phyloP scores from a whole-genome alignment of 257 asterid genomes.

The Gentiana macrophylla region DNA sequence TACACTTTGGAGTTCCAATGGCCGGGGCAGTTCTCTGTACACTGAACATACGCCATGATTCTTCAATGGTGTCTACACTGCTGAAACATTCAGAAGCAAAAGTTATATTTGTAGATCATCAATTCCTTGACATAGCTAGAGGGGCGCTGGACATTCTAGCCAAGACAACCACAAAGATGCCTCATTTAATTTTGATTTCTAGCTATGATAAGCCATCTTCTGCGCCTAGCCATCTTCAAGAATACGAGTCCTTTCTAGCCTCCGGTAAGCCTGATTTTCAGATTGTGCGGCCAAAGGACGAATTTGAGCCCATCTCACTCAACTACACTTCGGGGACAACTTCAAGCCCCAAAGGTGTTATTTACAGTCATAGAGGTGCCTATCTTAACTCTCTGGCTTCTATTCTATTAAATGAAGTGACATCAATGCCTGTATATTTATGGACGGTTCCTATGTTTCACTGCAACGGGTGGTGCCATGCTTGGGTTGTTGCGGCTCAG shows the following conservation, averaged over 20 bases:
- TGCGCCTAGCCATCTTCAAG: neutral
- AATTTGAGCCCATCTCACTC: slow-evolving; percentile 24
- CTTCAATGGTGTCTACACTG: slow-evolving; percentile 16
- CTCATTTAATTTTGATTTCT: slow-evolving; percentile 13
- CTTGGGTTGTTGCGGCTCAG: slow-evolving; percentile 27
- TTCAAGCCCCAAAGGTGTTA: slow-evolving; percentile 27
- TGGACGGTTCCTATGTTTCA: slow-evolving; percentile 35
- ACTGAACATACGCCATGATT: slow-evolving; percentile 25
- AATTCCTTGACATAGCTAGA: slow-evolving; percentile 14
- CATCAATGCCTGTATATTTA: slow-evolving; percentile 20
- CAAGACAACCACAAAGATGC: slow-evolving; percentile 9
- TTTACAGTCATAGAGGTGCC: slow-evolving; percentile 30
- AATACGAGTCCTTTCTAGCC: slow-evolving; percentile 18
- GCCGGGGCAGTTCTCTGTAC: slow-evolving; percentile 29
- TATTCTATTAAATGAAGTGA: slow-evolving; percentile 17
- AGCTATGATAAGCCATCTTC: neutral
- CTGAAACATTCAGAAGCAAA: slow-evolving; percentile 23
- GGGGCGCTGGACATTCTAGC: slow-evolving; percentile 14
- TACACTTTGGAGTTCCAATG: slow-evolving; percentile 30
- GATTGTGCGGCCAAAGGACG: slow-evolving; percentile 18
- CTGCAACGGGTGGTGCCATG: slow-evolving; percentile 32
- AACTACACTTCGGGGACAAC: slow-evolving; percentile 35
- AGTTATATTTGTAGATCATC: slow-evolving; percentile 20
- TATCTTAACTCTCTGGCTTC: slow-evolving; percentile 26
- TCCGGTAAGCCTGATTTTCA: slow-evolving; percentile 20